Conservation (phyloP, 495 filamentous ascomycete species). For the Jackrogersella multiformis region DNA sequence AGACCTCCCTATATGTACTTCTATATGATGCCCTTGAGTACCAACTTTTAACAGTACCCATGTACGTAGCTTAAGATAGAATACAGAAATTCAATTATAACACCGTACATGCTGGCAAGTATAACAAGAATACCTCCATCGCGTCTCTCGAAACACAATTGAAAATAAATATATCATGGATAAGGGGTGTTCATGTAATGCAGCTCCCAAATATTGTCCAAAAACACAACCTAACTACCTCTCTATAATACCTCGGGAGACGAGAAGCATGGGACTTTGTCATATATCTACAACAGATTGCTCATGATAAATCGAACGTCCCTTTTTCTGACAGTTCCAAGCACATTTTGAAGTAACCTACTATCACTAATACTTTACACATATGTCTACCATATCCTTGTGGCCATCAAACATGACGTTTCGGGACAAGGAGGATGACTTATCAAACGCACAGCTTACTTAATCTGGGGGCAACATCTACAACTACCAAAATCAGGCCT, state of each 20-base stretch:
- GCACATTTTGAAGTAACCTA: not conserved
- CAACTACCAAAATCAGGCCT: not conserved
- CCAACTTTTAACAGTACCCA: not conserved
- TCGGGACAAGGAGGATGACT: not conserved
- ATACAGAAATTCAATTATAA: too few species aligned
- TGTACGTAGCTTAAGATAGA: too few species aligned
- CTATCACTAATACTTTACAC: not conserved
- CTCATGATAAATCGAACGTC: not conserved
- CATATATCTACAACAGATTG: not conserved
- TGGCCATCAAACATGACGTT: not conserved
- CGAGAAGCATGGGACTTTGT: not conserved
- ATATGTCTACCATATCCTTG: not conserved
- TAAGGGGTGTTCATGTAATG: too few species aligned
- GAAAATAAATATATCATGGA: too few species aligned
- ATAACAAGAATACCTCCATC: too few species aligned
- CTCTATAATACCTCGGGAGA: too few species aligned
- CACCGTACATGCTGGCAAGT: too few species aligned
- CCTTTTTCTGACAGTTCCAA: too few species aligned
- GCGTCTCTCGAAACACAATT: too few species aligned
- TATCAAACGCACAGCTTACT: not conserved
- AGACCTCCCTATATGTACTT: not conserved
- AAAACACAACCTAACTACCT: too few species aligned
- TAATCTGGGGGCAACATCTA: too few species aligned
- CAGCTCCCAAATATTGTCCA: too few species aligned
- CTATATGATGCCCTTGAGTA: not conserved